Conservation (phyloP, 1,284 basidiomycete species). For the Apiotrichum gracile region DNA sequence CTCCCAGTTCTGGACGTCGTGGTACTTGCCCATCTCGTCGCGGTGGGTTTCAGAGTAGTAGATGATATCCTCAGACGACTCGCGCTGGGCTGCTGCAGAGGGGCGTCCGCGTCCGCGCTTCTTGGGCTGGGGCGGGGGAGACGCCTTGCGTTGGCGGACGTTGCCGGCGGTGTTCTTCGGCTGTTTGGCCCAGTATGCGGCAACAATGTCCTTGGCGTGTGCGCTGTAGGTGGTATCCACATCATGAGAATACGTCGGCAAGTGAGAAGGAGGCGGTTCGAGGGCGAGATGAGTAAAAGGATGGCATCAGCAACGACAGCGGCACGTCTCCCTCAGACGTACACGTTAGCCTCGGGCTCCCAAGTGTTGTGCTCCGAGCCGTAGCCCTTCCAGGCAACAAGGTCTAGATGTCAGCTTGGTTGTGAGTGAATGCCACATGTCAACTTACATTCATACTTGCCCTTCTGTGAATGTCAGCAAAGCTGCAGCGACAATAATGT, state of each 20-base stretch:
- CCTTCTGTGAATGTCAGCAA: conserved; percentile 7
- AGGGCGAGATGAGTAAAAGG: neutral
- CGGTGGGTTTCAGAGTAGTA: conserved; percentile 37
- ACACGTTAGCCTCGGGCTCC: conserved; percentile 45
- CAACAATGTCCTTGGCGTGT: conserved; percentile 32
- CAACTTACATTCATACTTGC: conserved; percentile 18
- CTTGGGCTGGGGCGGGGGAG: conserved; percentile 41
- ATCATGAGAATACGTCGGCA: neutral
- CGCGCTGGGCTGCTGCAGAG: neutral
- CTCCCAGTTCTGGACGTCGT: conserved; percentile 41
- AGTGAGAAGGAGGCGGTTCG: neutral
- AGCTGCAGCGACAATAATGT: too few relatives aligned
- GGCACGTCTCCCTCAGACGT: conserved; percentile 2
- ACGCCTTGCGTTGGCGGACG: conserved; percentile 21
- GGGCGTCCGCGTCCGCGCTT: neutral
- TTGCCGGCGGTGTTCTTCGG: conserved; percentile 5
- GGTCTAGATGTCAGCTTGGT: conserved; percentile 22
- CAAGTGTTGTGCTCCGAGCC: conserved; percentile 45
- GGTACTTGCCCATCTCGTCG: conserved; percentile 32
- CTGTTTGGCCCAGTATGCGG: conserved; percentile 33
- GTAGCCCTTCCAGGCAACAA: conserved; percentile 47
- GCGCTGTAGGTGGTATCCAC: conserved; percentile 16
- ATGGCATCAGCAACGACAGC: neutral
- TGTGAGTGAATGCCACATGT: neutral
- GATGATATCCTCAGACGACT: conserved; percentile 42